These are phyloP conservation scores for Coprinopsis cinerea DNA, from an alignment of 768 basidiomycete genomes.

Conservation along the genomic window DNA sequence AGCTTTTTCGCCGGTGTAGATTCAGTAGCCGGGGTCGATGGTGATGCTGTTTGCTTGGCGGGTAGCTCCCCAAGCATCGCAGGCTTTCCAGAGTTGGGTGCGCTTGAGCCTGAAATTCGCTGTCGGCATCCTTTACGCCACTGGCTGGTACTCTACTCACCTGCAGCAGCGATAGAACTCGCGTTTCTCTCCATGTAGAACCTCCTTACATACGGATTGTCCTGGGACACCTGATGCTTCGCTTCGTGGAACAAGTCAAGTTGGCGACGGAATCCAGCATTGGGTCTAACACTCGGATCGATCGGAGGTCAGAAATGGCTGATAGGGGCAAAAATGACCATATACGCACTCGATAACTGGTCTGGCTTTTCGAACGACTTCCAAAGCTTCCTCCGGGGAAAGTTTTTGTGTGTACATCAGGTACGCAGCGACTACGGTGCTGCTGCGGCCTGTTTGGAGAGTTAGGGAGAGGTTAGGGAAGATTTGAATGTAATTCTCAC, in stretches of 20 bases:
- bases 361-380: constrained; percentile 58
- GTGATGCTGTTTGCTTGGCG: background rate
- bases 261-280: constrained; percentile 74
- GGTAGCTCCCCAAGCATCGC: background rate
- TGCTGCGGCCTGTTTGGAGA: constrained; percentile 59
- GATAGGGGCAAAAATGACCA: background rate
- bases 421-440: constrained; percentile 83
- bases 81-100: too few species aligned
- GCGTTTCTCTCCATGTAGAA: constrained; percentile 79
- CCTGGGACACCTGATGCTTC: constrained; percentile 57
- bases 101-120: background rate
- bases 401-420: constrained; percentile 69
- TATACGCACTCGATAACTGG: constrained; percentile 62
- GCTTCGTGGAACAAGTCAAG: constrained; percentile 75
- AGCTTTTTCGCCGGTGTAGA: constrained; percentile 49
- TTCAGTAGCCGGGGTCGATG: background rate
- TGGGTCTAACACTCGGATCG: constrained; percentile 56
- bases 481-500: constrained; percentile 38
- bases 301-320: background rate
- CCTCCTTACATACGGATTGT: constrained; percentile 67
- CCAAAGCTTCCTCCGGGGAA: constrained; percentile 57
- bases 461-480: background rate
- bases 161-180: constrained; percentile 17
- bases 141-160: background rate
- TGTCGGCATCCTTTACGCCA: background rate